Conservation (phyloP, 208 protist genomes). For the Acanthamoeba royreba region DNA sequence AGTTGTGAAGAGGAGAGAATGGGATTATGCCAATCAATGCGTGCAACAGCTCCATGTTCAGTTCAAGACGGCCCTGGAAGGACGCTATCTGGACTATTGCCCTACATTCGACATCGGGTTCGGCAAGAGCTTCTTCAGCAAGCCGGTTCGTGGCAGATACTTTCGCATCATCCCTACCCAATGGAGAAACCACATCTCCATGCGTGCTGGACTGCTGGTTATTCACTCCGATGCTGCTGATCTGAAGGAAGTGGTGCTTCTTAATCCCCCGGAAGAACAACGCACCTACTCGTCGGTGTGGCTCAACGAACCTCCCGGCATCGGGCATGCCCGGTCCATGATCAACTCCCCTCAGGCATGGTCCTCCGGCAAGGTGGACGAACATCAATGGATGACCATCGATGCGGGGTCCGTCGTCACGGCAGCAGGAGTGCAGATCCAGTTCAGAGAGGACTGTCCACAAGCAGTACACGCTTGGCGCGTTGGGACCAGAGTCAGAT, state of each 20-base stretch:
- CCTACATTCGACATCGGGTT: not conserved
- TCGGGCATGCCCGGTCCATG: not conserved
- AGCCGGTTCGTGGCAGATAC: not conserved
- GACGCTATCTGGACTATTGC: not conserved
- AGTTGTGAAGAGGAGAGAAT: not conserved
- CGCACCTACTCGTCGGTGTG: not conserved
- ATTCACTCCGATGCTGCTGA: not conserved
- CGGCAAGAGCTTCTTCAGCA: not conserved
- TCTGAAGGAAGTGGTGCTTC: not conserved
- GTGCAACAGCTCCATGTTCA: not conserved
- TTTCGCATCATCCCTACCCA: not conserved
- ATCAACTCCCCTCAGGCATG: not conserved
- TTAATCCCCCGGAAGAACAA: not conserved
- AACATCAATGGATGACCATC: slow-evolving; percentile 6
- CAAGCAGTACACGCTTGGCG: not conserved
- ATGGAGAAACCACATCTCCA: not conserved
- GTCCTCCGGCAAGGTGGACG: not conserved
- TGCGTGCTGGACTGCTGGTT: not conserved
- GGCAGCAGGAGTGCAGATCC: not conserved
- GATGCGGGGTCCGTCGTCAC: not conserved
- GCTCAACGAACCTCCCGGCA: not conserved
- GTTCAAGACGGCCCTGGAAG: not conserved
- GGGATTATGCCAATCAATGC: not conserved
- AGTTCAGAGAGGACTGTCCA: not conserved
- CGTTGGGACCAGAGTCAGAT: not conserved